Conservation (phyloP, 2,329 filamentous ascomycete species). For the Pseudophaeomoniella oleicola region DNA sequence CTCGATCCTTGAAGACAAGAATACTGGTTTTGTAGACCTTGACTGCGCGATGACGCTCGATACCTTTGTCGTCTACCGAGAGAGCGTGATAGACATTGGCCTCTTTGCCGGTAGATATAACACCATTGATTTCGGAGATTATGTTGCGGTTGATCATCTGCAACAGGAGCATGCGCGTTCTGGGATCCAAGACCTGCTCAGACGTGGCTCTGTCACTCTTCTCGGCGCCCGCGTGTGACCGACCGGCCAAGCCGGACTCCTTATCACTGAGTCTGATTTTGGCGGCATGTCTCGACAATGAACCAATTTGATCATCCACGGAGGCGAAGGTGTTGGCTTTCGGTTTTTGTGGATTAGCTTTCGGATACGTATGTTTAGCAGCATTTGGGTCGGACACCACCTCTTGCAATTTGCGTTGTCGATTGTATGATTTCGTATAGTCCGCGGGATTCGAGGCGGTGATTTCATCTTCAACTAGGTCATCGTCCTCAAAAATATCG, state of each 20-base stretch:
- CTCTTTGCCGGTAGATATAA: conserved; percentile 92
- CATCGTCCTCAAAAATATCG: conserved; percentile 40
- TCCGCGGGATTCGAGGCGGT: conserved; percentile 46
- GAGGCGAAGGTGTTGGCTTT: conserved; percentile 63
- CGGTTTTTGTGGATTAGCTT: conserved; percentile 65
- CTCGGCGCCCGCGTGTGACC: conserved; percentile 33
- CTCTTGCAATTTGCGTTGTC: conserved; percentile 56
- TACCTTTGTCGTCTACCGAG: conserved; percentile 39
- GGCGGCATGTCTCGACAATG: conserved; percentile 68
- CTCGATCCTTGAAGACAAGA: conserved; percentile 91
- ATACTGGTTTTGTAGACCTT: conserved; percentile 99
- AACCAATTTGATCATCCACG: conserved; percentile 76
- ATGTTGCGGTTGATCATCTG: conserved; percentile 90
- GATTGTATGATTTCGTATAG: conserved; percentile 77
- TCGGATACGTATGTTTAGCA: conserved; percentile 45
- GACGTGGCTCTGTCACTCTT: conserved; percentile 86
- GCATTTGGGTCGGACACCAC: conserved; percentile 28
- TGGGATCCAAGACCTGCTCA: conserved; percentile 86
- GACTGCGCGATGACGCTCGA: conserved; percentile 61
- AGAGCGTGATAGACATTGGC: conserved; percentile 95
- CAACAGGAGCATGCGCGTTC: conserved; percentile 86
- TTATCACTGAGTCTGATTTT: conserved; percentile 67
- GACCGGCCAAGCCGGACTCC: conserved; percentile 32
- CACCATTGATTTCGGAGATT: conserved; percentile 84
- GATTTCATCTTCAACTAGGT: conserved; percentile 41